Conservation (phyloP, 2,329 filamentous ascomycete species). For the Cladophialophora yegresii region DNA sequence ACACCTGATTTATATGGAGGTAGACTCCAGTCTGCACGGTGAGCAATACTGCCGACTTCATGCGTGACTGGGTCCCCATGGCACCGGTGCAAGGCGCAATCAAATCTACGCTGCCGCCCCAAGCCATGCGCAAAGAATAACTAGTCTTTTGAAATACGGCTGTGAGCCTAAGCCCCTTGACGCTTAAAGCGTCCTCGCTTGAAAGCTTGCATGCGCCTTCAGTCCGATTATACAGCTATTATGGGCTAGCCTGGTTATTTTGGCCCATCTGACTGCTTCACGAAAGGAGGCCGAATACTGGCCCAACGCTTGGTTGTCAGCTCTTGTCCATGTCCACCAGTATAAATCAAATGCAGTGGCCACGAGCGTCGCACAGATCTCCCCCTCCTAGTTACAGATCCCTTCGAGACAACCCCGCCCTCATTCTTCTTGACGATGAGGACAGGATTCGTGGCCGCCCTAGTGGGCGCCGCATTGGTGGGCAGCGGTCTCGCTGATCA, state of each 20-base stretch:
- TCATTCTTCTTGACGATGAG: conserved; percentile 17
- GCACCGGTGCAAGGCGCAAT: neutral
- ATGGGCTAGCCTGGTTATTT: conserved; percentile 4
- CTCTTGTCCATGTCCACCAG: conserved; percentile 1
- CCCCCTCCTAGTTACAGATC: conserved; percentile 1
- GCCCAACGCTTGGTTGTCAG: conserved; percentile 10
- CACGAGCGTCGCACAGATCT: conserved; percentile 16
- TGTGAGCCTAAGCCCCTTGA: conserved; percentile 1
- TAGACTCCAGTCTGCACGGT: neutral
- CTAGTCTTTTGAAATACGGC: neutral
- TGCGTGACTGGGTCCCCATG: neutral
- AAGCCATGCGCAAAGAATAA: too few species aligned
- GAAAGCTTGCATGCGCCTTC: neutral
- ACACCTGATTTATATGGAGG: neutral
- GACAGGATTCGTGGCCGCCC: conserved; percentile 16
- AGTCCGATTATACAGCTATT: conserved; percentile 1
- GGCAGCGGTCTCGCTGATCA: conserved; percentile 7
- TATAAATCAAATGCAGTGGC: conserved; percentile 14
- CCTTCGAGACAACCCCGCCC: conserved; percentile 2
- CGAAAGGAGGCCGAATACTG: conserved; percentile 9
- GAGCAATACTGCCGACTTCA: neutral
- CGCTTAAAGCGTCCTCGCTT: conserved; percentile 1
- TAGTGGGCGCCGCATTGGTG: conserved; percentile 18
- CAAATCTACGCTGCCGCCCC: neutral
- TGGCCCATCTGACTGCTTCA: conserved; percentile 14